Conservation (phyloP, 2,329 filamentous ascomycete species). For the Pseudopyricularia cyperi region DNA sequence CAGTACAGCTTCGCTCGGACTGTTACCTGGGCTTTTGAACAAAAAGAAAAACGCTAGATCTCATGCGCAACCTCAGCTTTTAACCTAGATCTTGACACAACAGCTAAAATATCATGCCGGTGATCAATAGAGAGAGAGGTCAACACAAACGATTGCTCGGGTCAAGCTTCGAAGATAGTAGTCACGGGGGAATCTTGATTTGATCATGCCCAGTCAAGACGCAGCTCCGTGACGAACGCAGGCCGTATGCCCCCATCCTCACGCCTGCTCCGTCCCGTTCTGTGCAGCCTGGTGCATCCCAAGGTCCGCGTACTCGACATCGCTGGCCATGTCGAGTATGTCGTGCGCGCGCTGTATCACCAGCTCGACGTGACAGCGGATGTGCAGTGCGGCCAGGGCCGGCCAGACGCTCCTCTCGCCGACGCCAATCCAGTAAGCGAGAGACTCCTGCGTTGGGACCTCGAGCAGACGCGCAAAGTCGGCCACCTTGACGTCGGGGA, state of each 20-base stretch:
- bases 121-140: no score
- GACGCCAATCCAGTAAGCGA: conserved; percentile 74
- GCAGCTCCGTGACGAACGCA: no score
- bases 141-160: no score
- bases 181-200: no score
- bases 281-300: neutral
- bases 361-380: conserved; percentile 67
- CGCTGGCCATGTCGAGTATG: neutral
- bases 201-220: no score
- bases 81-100: no score
- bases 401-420: conserved; percentile 90
- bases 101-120: no score
- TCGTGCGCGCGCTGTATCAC: conserved; percentile 1
- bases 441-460: conserved; percentile 59
- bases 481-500: conserved; percentile 59
- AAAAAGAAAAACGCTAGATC: no score
- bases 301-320: neutral
- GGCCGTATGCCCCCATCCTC: neutral
- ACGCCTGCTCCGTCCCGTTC: neutral
- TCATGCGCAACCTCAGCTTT: no score
- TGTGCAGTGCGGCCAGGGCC: conserved; percentile 66
- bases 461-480: conserved; percentile 76
- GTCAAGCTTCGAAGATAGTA: no score
- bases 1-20: no score
- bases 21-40: no score